Conservation (phyloP, 345 rosid genomes). For the Populus alba region DNA sequence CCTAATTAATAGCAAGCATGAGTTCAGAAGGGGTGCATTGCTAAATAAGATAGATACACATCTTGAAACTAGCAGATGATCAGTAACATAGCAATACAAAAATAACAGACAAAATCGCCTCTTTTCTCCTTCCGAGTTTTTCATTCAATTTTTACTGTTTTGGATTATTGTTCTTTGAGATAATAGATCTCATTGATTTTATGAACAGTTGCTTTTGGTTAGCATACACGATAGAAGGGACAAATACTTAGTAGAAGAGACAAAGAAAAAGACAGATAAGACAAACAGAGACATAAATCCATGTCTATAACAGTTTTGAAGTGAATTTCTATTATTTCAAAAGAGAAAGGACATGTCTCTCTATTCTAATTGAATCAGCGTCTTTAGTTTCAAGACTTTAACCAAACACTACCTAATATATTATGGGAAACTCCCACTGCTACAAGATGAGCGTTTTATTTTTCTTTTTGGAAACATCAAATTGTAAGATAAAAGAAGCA, state of each 20-base stretch:
- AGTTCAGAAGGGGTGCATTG: background rate
- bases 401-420: too few relatives aligned
- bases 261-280: too few relatives aligned
- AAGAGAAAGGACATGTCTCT: too few relatives aligned
- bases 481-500: background rate
- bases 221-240: too few relatives aligned
- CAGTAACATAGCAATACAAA: background rate
- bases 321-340: too few relatives aligned
- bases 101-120: background rate
- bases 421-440: background rate
- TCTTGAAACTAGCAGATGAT: background rate
- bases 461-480: background rate
- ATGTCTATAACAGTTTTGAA: too few relatives aligned
- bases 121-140: background rate
- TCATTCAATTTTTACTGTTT: background rate
- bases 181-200: background rate
- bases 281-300: too few relatives aligned
- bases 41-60: background rate
- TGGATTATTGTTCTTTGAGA: background rate
- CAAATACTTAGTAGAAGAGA: too few relatives aligned
- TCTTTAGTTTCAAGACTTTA: too few relatives aligned
- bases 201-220: background rate
- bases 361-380: too few relatives aligned
- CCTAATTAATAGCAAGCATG: background rate
- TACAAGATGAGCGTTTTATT: background rate